Conservation (phyloP, 1,284 basidiomycete species). For the Acaromyces ingoldii region DNA sequence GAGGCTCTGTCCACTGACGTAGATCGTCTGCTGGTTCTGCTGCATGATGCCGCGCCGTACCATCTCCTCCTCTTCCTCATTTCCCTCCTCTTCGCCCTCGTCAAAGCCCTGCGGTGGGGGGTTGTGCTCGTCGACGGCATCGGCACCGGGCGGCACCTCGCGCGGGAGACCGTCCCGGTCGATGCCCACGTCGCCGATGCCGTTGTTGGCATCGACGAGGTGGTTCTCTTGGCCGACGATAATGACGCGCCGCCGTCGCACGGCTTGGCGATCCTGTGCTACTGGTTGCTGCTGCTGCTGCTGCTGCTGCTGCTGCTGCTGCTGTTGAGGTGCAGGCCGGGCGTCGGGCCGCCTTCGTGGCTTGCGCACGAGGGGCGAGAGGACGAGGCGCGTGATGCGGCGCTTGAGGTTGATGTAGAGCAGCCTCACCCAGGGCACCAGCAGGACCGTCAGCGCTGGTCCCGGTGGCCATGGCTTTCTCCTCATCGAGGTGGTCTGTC, state of each 20-base stretch:
- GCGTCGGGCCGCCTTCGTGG: not conserved
- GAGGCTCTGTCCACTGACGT: constrained; percentile 27
- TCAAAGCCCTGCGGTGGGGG: constrained; percentile 7
- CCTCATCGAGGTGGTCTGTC: not conserved
- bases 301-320: no score
- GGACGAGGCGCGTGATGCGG: constrained; percentile 21
- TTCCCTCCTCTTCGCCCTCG: constrained; percentile 9
- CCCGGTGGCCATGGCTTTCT: constrained; percentile 28
- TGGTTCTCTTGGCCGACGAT: constrained; percentile 22
- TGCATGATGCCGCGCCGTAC: not conserved
- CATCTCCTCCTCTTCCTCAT: constrained; percentile 13
- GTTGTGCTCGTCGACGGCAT: constrained; percentile 7
- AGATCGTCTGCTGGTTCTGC: constrained; percentile 20
- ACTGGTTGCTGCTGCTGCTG: constrained; percentile 1
- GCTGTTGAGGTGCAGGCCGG: not conserved
- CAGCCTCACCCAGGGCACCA: constrained; percentile 40
- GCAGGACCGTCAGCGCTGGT: constrained; percentile 28
- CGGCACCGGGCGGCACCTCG: constrained; percentile 7
- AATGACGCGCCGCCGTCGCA: constrained; percentile 18
- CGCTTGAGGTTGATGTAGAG: constrained; percentile 38
- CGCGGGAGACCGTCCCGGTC: constrained; percentile 1
- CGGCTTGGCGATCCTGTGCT: not conserved
- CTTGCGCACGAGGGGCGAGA: constrained; percentile 19
- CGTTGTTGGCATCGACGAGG: constrained; percentile 14
- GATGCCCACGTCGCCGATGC: constrained; percentile 1